A percentile compares a stretch with the other conserved stretches of the same genome.
These are phyloP conservation scores for Talaromyces piceae DNA, from an alignment of 2,329 filamentous ascomycete genomes.

Conservation along the genomic window DNA sequence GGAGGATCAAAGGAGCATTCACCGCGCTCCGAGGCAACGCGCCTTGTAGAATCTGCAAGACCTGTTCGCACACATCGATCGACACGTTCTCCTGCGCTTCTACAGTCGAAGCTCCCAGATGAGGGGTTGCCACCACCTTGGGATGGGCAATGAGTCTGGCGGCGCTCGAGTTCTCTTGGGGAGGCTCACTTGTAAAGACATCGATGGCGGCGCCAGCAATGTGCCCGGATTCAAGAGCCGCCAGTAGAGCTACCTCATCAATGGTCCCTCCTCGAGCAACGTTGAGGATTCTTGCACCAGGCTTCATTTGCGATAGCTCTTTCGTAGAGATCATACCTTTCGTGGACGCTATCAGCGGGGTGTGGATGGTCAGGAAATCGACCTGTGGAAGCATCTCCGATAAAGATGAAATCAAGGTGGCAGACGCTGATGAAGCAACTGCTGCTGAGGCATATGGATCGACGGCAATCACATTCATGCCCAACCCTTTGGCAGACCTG, in stretches of 20 bases:
- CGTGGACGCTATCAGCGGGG: slow-evolving; percentile 69
- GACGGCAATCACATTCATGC: slow-evolving; percentile 66
- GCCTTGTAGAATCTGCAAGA: slow-evolving; percentile 63
- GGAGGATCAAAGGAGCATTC: slow-evolving; percentile 73
- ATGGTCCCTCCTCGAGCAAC: slow-evolving; percentile 75
- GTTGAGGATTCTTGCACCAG: slow-evolving; percentile 66
- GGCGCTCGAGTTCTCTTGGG: slow-evolving; percentile 54
- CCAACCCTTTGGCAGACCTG: slow-evolving; percentile 67
- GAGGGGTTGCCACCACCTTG: slow-evolving; percentile 69
- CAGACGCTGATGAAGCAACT: slow-evolving; percentile 61
- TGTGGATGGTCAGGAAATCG: slow-evolving; percentile 76
- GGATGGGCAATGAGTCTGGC: slow-evolving; percentile 59
- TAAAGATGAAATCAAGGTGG: slow-evolving; percentile 53
- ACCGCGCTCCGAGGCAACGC: slow-evolving; percentile 69
- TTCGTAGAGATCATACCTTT: slow-evolving; percentile 62
- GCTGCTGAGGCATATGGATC: slow-evolving; percentile 71
- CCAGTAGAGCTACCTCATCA: slow-evolving; percentile 65
- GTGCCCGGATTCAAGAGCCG: slow-evolving; percentile 60
- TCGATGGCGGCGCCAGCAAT: slow-evolving; percentile 73
- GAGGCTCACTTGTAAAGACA: slow-evolving; percentile 71
- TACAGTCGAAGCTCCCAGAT: slow-evolving; percentile 70
- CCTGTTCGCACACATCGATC: slow-evolving; percentile 74
- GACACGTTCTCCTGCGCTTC: slow-evolving; percentile 82
- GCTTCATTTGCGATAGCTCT: slow-evolving; percentile 65
- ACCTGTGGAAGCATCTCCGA: slow-evolving; percentile 56